A percentile compares a stretch with the other conserved stretches of the same genome.
These are phyloP conservation scores for Pseudocercospora ulei DNA, from an alignment of 2,329 filamentous ascomycete species.

Conservation along the genomic window DNA sequence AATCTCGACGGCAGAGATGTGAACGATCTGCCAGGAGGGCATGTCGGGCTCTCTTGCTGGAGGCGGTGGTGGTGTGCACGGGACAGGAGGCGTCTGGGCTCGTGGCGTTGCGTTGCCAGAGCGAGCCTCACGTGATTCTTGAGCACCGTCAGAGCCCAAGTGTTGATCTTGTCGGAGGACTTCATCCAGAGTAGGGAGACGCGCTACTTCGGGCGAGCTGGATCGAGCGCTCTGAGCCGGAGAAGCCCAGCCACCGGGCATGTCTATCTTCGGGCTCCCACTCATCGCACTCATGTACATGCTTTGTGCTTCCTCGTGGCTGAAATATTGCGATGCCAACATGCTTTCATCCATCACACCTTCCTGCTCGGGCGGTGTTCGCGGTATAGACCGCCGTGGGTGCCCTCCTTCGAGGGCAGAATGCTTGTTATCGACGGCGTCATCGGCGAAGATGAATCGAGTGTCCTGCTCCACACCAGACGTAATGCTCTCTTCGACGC, in stretches of 20 bases:
- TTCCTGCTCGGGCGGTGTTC: constrained; percentile 8
- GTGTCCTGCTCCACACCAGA: too few species aligned
- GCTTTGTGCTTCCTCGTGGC: constrained; percentile 70
- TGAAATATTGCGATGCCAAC: constrained; percentile 57
- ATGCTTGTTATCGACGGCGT: constrained; percentile 24
- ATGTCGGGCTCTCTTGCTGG: background rate
- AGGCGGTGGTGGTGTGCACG: background rate
- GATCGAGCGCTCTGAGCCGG: constrained; percentile 26
- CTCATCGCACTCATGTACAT: constrained; percentile 71
- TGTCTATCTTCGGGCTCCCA: constrained; percentile 22
- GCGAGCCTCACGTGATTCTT: background rate
- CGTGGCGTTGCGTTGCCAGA: constrained; percentile 29
- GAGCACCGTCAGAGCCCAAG: constrained; percentile 8
- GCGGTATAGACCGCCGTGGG: constrained; percentile 3
- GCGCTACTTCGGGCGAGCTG: constrained; percentile 27
- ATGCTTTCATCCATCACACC: constrained; percentile 25
- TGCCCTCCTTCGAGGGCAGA: constrained; percentile 17
- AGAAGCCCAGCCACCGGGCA: constrained; percentile 41
- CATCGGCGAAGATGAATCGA: too few species aligned
- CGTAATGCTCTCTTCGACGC: background rate
- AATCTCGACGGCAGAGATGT: background rate
- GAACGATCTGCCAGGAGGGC: background rate
- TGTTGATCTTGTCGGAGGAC: constrained; percentile 1
- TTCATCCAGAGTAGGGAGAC: constrained; percentile 4
- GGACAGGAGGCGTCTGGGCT: constrained; percentile 19